Conservation (phyloP, 2,329 filamentous ascomycete species). For the Fusarium neocosmosporiellum region DNA sequence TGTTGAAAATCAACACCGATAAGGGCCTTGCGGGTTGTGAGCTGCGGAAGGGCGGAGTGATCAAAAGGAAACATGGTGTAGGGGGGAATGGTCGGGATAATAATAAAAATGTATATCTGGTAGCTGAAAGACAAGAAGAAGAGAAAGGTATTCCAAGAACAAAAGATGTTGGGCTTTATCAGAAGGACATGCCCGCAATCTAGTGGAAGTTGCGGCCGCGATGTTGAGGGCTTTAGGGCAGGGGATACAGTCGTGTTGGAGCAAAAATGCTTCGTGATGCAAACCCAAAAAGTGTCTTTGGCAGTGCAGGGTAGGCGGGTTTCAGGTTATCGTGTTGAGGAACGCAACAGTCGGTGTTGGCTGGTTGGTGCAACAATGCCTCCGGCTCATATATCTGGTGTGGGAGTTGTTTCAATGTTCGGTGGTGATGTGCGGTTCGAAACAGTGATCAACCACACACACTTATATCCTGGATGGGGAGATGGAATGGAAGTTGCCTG, state of each 20-base stretch:
- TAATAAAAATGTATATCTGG: neutral
- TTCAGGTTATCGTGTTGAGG: neutral
- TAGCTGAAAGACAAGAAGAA: neutral
- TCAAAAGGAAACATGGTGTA: slow-evolving; percentile 67
- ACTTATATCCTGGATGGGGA: neutral
- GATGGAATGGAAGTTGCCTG: neutral
- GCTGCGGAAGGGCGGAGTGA: slow-evolving; percentile 63
- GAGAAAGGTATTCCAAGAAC: neutral
- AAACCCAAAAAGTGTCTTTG: neutral
- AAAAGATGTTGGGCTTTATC: slow-evolving; percentile 4
- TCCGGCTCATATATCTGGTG: slow-evolving; percentile 6
- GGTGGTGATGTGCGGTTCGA: neutral
- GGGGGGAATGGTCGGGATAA: neutral
- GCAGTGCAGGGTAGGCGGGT: slow-evolving; percentile 23
- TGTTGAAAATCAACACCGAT: slow-evolving; percentile 90
- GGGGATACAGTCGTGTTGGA: slow-evolving; percentile 20
- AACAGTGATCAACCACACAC: neutral
- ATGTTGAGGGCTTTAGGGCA: slow-evolving; percentile 25
- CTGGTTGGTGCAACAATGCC: slow-evolving; percentile 2
- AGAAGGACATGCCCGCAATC: slow-evolving; percentile 8
- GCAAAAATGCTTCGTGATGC: slow-evolving; percentile 31
- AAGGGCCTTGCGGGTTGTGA: slow-evolving; percentile 75
- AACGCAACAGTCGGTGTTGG: neutral
- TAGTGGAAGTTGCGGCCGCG: slow-evolving; percentile 11
- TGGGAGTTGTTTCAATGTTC: neutral